phyloP scores from a whole-genome alignment of 169 alveolate species.

The Eimeria nieschulzi region DNA sequence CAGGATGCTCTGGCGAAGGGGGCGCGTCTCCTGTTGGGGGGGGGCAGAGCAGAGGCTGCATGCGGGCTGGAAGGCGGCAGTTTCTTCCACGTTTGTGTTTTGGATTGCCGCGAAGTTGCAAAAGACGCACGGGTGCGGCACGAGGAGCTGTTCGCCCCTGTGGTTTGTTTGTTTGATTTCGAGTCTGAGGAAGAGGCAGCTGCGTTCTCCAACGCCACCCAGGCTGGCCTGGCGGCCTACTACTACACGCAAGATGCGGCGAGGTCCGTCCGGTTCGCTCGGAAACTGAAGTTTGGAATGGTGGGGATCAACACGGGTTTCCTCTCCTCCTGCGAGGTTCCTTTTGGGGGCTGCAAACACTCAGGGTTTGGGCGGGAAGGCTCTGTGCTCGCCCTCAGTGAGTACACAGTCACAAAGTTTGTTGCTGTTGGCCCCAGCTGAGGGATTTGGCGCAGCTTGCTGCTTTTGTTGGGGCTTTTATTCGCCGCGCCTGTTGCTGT shows the following conservation, averaged over 20 bases:
- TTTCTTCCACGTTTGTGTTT: constrained; percentile 24
- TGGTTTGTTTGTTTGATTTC: constrained; percentile 62
- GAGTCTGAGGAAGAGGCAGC: constrained; percentile 32
- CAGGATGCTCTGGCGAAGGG: constrained; percentile 52
- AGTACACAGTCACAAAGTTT: constrained; percentile 57
- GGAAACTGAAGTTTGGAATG: constrained; percentile 35
- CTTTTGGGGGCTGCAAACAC: constrained; percentile 73
- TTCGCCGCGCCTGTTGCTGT: not conserved
- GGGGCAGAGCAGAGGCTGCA: not conserved
- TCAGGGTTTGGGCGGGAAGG: constrained; percentile 78
- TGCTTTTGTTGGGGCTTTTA: not conserved
- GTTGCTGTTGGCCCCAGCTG: constrained; percentile 8
- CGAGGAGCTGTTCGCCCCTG: constrained; percentile 61
- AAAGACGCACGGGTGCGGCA: not conserved
- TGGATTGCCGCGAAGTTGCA: constrained; percentile 58
- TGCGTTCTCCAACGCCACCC: constrained; percentile 19
- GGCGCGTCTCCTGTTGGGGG: constrained; percentile 26
- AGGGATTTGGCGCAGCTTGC: not conserved
- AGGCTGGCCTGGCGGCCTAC: constrained; percentile 64
- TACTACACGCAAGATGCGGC: not conserved
- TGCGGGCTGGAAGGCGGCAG: constrained; percentile 26
- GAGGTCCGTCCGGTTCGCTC: constrained; percentile 25
- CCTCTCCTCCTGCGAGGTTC: constrained; percentile 63
- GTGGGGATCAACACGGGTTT: constrained; percentile 61
- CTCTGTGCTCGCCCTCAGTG: constrained; percentile 62